Evolutionary conservation across 768 basidiomycete species (phyloP), one percentile per base, ranked within the genome.

Genomic region (Phaeotremella skinneri): DNA sequence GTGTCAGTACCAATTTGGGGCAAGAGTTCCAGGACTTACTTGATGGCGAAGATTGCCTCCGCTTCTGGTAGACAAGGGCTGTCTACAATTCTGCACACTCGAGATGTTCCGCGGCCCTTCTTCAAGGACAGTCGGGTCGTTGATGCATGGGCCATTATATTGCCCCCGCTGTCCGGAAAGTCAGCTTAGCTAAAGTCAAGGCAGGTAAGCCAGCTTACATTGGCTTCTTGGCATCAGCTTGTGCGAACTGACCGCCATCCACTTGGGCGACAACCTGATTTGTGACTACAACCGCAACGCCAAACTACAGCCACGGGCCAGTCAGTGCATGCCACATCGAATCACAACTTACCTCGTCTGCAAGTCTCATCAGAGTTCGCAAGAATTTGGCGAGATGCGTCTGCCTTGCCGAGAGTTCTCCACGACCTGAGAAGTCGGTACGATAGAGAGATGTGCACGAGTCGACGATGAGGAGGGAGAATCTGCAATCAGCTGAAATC

Each of bases 231-330:
- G 91, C 89, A 69, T 96, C 84, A 39, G 87, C 87, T 62, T 90
- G 90, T 20, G 90, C 89, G 13, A 89, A 88, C 49, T 90, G 90
- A 2, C 88, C 85, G 27, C 91, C 91, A 74, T 99, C 96, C 1
- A 96, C 94, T 57, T 86, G 93, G n/a, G 96, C 97, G 84, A 99
- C 96, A 66, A 99, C 96, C 77, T 99, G 96, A 76, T 99, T 99
- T 3, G 90, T 90, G 41, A 97, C 87, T 11, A 99, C 92, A 23
- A 98, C 94, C 2, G 96, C 96, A 49, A 98, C 90, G 27, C 96
- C 96, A 71, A 90, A 99, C 94, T 98, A 62, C 17, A 31, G 32
- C 42, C 42, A 39, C 25, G 39, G 49, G 52, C 41, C 53, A 64
- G 60, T 31, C 29, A 5, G 52, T n/a, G 20, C 23, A 29, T 50